Evolutionary conservation across 129 eudicot genomes (phyloP).

Genomic region (Escallonia herrerae): DNA sequence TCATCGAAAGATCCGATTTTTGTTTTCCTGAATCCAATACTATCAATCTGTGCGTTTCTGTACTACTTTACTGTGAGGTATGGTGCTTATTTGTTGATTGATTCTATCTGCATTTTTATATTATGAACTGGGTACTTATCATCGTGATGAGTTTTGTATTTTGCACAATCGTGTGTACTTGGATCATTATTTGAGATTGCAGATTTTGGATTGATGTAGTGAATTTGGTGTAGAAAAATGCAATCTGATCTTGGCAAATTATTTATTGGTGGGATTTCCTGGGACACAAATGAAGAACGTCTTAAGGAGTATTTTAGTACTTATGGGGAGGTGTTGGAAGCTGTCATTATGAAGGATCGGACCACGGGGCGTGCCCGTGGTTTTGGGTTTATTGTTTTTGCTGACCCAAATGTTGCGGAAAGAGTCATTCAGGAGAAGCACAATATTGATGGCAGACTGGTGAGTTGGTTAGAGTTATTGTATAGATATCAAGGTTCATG

Average conservation of each 20-base stretch:
- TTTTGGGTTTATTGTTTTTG: slow-evolving; percentile 68
- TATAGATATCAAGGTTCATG: not conserved
- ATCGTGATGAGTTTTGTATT: slow-evolving; percentile 5
- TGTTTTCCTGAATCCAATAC: slow-evolving; percentile 32
- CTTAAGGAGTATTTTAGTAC: slow-evolving; percentile 50
- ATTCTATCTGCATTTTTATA: slow-evolving; percentile 22
- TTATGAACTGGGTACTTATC: slow-evolving; percentile 3
- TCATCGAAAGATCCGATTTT: slow-evolving; percentile 40
- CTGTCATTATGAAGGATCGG: slow-evolving; percentile 71
- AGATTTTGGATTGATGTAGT: not conserved
- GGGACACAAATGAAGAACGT: slow-evolving; percentile 74
- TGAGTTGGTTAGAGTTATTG: slow-evolving; percentile 6
- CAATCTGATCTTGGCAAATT: slow-evolving; percentile 68
- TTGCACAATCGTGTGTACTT: not conserved
- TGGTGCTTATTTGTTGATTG: slow-evolving; percentile 15
- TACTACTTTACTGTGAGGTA: slow-evolving; percentile 31
- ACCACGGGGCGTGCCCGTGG: slow-evolving; percentile 70
- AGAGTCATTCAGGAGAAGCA: slow-evolving; percentile 63
- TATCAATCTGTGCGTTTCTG: slow-evolving; percentile 14
- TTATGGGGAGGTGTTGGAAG: slow-evolving; percentile 64
- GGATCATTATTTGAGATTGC: slow-evolving; percentile 2
- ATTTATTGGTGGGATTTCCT: slow-evolving; percentile 70
- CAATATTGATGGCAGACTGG: slow-evolving; percentile 70
- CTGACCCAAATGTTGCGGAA: slow-evolving; percentile 62
- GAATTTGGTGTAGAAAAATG: slow-evolving; percentile 32